Evolutionary conservation across 192 early-diverging fungal species (phyloP), one percentile per base, ranked within the genome.

Genomic region (Coemansia sp.): DNA sequence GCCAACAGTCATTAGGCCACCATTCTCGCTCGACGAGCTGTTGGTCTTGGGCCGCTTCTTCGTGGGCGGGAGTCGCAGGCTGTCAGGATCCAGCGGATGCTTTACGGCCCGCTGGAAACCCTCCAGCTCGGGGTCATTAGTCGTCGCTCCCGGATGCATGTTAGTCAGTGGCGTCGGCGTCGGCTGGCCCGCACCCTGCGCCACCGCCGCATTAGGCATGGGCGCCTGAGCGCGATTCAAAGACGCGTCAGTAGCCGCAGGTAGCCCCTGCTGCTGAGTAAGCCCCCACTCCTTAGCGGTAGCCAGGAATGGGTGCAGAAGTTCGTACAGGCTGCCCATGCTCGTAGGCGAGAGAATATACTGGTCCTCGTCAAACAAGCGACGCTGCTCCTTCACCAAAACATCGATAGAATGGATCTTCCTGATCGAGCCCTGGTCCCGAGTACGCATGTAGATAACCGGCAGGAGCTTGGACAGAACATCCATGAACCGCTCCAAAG

Each of bases 91-190:
- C 45, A 82, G 64, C 53, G 74, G 79, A 21, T 82, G 79, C 62
- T 82, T 82, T 28, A 77, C 79, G 1, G 79, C 79, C 51, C 70
- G 69, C 38, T 76, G 71, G 39, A 82, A 82, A 51, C 67, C 63
- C 39, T 77, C 79, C 18, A 77, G 62, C 24, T 75, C 63, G 2
- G 79, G 79, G 14, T 77, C 79, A 11, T 65, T 66, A 2, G 79
- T 82, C 18, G 74, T 48, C 10, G 78, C 69, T 33, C 64, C 64
- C 6, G 78, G 78, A 45, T 81, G 78, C 69, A 81, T 70, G 36
- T 81, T 81, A 1, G 73, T 75, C 34, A 75, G 43, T 18, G 70
- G 78, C n/a, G 78, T 69, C 62, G 57, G 62, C 68, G 5, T 40
- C 38, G 37, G 37, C 14, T 59, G 40, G 13, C 26, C 68, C 0